Conservation (phyloP, 305 asterid genomes). For the Solanum chacoense region DNA sequence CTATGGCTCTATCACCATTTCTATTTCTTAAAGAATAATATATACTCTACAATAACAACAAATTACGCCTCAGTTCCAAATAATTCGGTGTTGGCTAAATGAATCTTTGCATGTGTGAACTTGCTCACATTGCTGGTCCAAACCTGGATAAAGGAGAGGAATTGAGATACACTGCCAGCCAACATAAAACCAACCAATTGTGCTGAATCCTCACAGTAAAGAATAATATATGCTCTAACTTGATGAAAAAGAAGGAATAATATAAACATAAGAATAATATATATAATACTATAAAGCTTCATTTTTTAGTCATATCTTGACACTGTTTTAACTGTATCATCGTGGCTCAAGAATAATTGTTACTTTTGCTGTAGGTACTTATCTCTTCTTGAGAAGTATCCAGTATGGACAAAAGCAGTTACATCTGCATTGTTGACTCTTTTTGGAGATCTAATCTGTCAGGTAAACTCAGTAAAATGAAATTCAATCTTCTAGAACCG, state of each 20-base stretch:
- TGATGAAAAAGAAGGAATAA: not conserved
- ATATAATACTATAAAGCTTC: not conserved
- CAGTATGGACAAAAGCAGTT: conserved; percentile 62
- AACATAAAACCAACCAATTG: not conserved
- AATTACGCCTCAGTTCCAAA: not conserved
- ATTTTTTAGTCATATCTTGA: not conserved
- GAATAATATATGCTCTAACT: not conserved
- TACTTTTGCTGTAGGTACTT: conserved; percentile 45
- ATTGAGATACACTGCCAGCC: not conserved
- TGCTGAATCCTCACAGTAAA: not conserved
- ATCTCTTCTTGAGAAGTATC: conserved; percentile 65
- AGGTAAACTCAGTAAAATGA: conserved; percentile 35
- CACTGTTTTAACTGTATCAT: not conserved
- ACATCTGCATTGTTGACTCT: conserved; percentile 64
- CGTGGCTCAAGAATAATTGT: not conserved
- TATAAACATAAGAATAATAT: not conserved
- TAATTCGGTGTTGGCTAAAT: not conserved
- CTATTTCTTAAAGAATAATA: not conserved
- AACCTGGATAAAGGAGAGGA: not conserved
- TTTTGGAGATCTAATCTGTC: conserved; percentile 66
- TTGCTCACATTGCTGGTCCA: not conserved
- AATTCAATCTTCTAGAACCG: not conserved
- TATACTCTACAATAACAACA: not conserved
- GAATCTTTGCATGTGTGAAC: not conserved
- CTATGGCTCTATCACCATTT: not conserved